Evolutionary conservation across 2,329 filamentous ascomycete genomes (phyloP).

Genomic region (Pseudogymnoascus sp.): DNA sequence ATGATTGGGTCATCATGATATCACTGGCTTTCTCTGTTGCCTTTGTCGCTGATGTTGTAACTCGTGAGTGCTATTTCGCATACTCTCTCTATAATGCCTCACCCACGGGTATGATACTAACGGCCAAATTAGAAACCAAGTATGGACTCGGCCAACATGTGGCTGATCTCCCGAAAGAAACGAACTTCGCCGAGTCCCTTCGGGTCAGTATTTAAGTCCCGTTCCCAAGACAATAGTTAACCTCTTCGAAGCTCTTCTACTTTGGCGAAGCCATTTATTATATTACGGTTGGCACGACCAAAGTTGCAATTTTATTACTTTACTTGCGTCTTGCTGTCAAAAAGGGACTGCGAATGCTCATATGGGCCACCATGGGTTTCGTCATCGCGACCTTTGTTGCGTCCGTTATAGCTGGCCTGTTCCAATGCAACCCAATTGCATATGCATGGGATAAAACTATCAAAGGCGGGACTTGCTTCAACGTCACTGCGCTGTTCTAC

Average conservation of each 20-base stretch:
- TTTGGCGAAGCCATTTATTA: conserved; percentile 5
- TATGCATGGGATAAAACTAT: conserved; percentile 28
- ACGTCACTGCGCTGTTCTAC: background rate
- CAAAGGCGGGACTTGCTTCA: conserved; percentile 2
- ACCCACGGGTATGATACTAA: background rate
- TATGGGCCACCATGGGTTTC: conserved; percentile 1
- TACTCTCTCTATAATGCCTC: background rate
- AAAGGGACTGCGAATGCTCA: background rate
- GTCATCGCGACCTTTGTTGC: conserved; percentile 8
- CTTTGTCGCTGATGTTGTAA: conserved; percentile 1
- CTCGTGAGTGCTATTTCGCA: background rate
- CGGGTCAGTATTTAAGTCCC: background rate
- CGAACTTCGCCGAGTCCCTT: conserved; percentile 1
- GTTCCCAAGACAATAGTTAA: background rate
- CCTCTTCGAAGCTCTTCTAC: background rate
- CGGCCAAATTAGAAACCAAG: background rate
- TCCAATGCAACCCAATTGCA: conserved; percentile 22
- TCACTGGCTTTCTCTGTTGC: conserved; percentile 3
- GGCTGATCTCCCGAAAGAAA: conserved; percentile 2
- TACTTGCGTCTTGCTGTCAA: conserved; percentile 4
- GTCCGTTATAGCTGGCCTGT: conserved; percentile 17
- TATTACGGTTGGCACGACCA: background rate
- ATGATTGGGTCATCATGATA: conserved; percentile 1
- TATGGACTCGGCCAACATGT: background rate
- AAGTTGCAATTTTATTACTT: background rate